Conservation (phyloP, 2,329 filamentous ascomycete genomes). For the Colletotrichum karsti region DNA sequence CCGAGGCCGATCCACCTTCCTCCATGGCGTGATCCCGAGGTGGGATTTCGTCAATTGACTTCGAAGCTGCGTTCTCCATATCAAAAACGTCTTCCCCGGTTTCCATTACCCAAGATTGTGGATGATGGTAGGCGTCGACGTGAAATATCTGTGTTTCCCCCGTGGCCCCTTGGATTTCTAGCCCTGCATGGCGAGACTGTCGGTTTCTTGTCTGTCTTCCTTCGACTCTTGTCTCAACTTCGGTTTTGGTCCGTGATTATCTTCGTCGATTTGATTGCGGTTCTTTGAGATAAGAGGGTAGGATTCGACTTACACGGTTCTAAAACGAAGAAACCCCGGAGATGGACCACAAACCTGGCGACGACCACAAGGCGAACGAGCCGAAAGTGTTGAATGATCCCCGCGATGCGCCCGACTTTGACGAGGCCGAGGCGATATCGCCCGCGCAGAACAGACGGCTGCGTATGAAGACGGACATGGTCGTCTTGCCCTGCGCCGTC, state of each 20-base stretch:
- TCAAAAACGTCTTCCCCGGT: not conserved
- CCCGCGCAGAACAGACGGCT: conserved; percentile 22
- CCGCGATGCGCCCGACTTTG: not conserved
- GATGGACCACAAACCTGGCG: conserved; percentile 8
- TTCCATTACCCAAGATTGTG: conserved; percentile 9
- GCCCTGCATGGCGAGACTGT: not conserved
- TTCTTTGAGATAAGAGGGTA: not conserved
- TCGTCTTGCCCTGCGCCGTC: conserved; percentile 28
- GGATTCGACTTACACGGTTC: not conserved
- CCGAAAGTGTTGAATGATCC: not conserved
- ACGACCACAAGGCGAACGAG: not conserved
- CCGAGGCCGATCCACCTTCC: conserved; percentile 11
- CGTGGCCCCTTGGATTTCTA: not conserved
- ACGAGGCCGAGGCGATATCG: not conserved
- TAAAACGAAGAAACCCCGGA: not conserved
- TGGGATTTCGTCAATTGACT: conserved; percentile 20
- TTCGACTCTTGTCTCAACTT: not conserved
- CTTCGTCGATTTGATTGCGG: not conserved
- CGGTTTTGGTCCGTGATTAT: not conserved
- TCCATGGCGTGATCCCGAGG: conserved; percentile 21
- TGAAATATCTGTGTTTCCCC: not conserved
- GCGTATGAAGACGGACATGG: conserved; percentile 30
- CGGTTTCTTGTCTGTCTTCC: not conserved
- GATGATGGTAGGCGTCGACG: not conserved
- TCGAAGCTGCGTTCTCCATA: conserved; percentile 5